Evolutionary conservation across 345 rosid genomes (phyloP), one percentile per base, ranked within the genome.

Genomic region (Populus tremula): DNA sequence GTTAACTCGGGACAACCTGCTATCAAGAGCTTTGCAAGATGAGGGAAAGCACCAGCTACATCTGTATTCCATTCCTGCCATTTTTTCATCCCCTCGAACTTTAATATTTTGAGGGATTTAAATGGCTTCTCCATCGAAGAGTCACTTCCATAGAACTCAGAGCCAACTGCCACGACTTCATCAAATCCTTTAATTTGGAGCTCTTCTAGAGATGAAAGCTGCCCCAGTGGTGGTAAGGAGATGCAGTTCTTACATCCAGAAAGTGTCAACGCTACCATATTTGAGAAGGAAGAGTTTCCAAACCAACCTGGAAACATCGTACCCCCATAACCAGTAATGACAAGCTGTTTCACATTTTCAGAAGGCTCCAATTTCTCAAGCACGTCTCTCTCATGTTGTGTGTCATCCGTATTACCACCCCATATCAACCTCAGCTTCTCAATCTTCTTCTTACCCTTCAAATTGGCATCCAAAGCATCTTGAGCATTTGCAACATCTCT

Each of bases 171-270:
- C 9, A 4, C 2, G 1, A 75, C 43, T 6, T 9, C 39, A 70
- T 49, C 8, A 6, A 63, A 45, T 8, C n/a, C 70, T 13, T 1
- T 1, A 29, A 76, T 80, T 1, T n/a, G 14, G 5, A 70, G 75
- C 2, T 33, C 13, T 27, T 72, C 43, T 0, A 81, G 77, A 25
- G 43, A 53, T 12, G 54, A 33, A 16, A 80, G 25, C 39, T 50
- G 76, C 63, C 80, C 83, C 20, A 76, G 69, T 2, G 83, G 35
- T 31, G 83, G 70, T 6, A 81, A 23, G 0, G 16, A 4, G 29
- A 38, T 18, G 33, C 69, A 71, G 43, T 69, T 17, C 5, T 56
- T 56, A 1, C 74, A 76, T 16, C 56, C 56, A 23, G 6, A 0
- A 9, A 76, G 73, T 6, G 1, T 10, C 67, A 76, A 38, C 0